Evolutionary conservation across 2,329 filamentous ascomycete species (phyloP), one percentile per base, ranked within the genome.

Genomic region (Microsporum audouinii): DNA sequence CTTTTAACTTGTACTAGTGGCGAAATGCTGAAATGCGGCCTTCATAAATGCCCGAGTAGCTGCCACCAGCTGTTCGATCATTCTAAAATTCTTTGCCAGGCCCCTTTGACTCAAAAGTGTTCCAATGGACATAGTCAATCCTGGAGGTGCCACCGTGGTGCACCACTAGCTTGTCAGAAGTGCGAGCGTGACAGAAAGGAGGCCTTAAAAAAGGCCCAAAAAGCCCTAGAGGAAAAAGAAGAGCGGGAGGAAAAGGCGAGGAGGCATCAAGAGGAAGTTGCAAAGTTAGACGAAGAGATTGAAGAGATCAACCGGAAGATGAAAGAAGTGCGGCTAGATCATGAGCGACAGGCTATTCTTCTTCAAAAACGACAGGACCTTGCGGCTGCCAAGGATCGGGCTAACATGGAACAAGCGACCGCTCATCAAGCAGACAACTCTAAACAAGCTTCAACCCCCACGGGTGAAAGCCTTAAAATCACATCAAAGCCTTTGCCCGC

Each of bases 51-150:
- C 65, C 73, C 75, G 0, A 77, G 74, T 0, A 76, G 77, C 5
- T 91, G 88, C 61, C 88, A 91, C 70, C 78, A 81, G 0, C 64
- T 86, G 0, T 66, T 69, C 0, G 80, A 88, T 61, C 85, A 88
- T 66, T 80, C 79, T 0, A 78, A 80, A 55, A 79, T 83, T 70
- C 43, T 68, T 1, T 85, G 82, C 65, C 66, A 17, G 33, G 65
- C 64, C 0, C 67, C 78, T 4, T 60, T 85, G 0, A 65, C 76
- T 0, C 75, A 72, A n/a, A 74, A 65, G 0, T 89, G 87, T 61
- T 57, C 74, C 0, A 75, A 79, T 1, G 73, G 76, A 0, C 86
- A 89, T 66, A 76, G 73, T 6, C 67, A 70, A 1, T 73, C 72
- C 0, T 73, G 79, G 8, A 60, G 64, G 1, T 89, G 87, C 61